Conservation (phyloP, 768 basidiomycete species). For the Suillus ampliporus region DNA sequence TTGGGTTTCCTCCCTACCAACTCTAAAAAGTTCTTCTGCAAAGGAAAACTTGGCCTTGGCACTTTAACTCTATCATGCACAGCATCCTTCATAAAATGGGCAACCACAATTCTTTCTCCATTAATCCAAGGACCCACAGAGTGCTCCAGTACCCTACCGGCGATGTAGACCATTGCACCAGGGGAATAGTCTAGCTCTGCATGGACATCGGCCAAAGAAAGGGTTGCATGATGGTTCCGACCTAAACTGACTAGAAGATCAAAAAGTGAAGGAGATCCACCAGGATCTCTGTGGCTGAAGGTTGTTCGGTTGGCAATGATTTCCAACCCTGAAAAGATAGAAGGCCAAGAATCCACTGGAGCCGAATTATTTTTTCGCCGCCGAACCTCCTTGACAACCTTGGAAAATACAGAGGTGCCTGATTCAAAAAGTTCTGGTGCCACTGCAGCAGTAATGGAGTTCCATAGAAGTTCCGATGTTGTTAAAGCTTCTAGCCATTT, state of each 20-base stretch:
- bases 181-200: not conserved
- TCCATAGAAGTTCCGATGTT: too few species aligned
- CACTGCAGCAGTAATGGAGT: too few species aligned
- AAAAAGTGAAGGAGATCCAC: not conserved
- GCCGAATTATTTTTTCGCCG: not conserved
- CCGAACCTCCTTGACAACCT: too few species aligned
- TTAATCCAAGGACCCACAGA: not conserved
- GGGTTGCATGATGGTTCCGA: too few species aligned
- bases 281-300: not conserved
- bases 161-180: slow-evolving; percentile 23
- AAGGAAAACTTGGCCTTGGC: not conserved
- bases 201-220: not conserved
- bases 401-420: too few species aligned
- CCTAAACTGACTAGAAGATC: too few species aligned
- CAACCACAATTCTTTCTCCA: slow-evolving; percentile 9
- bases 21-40: not conserved
- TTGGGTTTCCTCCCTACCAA: too few species aligned
- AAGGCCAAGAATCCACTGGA: slow-evolving; percentile 3
- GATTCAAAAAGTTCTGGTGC: too few species aligned
- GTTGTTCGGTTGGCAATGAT: slow-evolving; percentile 9
- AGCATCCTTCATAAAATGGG: slow-evolving; percentile 15
- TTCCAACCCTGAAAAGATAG: slow-evolving; percentile 7
- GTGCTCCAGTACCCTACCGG: slow-evolving; percentile 14
- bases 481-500: too few species aligned
- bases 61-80: slow-evolving; percentile 8